Base-by-base conservation (phyloP, 129 eudicot genomes). In the Pittosporum tobira region DNA sequence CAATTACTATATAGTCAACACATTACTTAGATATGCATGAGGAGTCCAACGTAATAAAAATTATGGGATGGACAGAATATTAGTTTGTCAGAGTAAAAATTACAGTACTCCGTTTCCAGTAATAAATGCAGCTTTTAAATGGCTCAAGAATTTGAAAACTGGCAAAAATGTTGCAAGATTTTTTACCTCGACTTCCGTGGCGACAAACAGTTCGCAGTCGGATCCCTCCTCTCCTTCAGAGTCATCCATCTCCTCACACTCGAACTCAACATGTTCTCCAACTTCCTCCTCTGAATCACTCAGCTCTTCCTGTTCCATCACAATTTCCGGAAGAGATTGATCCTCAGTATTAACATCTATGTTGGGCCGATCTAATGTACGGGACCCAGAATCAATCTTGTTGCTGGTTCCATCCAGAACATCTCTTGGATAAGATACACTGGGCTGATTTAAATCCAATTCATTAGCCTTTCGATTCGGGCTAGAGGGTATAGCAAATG, bases 221-320 rank as follows among this genome's bases (percentile, higher is more conserved):
- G 85, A 78, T 46, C 43, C 75, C 58, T 67, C 84, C 60, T 83
- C 98, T 44, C 87, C 94, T 64, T 91, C 99, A 38, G 84, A 81
- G 62, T 91, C 99, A 2, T 82, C 70, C 96, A 91, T 91, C 75
- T 91, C 99, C 70, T 91, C 99, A 50, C 89, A 70, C 77, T 91
- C 99, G 64, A 91, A 91, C 82, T 83, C 91, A 23, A 91, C 99
- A 48, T 77, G 59, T 76, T 87, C 96, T 43, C 71, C 85, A 45
- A 78, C 28, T 69, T 91, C 99, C 8, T 83, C 98, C 64, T 91
- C 99, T 18, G 99, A 91, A 70, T 91, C 99, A 68, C 99, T 91
- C 50, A 91, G 62, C 59, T 91, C 99, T 75, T 91, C 99, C 62
- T 87, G 94, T 51, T 91, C 99, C 99, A 91, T 91, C 74, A 87